Percentiles rank a stretch among this genome's conserved stretches.
These are phyloP conservation scores for Lophium mytilinum DNA, from an alignment of 495 filamentous ascomycete species.

Conservation along the genomic window DNA sequence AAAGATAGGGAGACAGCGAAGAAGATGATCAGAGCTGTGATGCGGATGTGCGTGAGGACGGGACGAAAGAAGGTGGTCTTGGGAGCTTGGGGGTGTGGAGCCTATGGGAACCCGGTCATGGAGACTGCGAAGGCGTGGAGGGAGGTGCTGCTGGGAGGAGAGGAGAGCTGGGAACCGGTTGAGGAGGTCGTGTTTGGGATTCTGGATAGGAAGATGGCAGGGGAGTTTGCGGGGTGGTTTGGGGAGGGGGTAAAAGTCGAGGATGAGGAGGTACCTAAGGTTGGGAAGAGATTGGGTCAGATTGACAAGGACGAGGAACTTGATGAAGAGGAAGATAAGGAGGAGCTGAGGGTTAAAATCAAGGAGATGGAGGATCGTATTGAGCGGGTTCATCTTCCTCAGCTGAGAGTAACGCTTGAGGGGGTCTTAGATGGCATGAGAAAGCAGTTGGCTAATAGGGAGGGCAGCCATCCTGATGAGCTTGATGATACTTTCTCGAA, in stretches of 20 bases:
- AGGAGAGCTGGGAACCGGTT: slow-evolving; percentile 28
- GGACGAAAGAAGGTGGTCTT: slow-evolving; percentile 30
- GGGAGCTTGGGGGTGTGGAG: slow-evolving; percentile 36
- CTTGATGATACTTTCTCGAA: neutral
- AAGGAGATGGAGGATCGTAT: slow-evolving; percentile 23
- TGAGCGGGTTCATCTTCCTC: slow-evolving; percentile 14
- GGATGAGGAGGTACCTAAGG: neutral
- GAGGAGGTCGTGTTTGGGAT: slow-evolving; percentile 46
- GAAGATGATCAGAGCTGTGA: slow-evolving; percentile 33
- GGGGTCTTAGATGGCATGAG: slow-evolving; percentile 13
- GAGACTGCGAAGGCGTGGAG: slow-evolving; percentile 32
- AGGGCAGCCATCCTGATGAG: neutral
- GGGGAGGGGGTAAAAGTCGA: slow-evolving; percentile 17
- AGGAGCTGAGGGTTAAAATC: slow-evolving; percentile 21
- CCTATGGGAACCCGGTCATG: slow-evolving; percentile 33
- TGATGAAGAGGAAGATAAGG: slow-evolving; percentile 9
- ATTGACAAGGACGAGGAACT: neutral
- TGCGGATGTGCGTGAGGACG: slow-evolving; percentile 25
- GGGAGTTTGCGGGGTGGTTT: slow-evolving; percentile 29
- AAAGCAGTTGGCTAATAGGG: slow-evolving; percentile 11
- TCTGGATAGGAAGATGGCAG: slow-evolving; percentile 26
- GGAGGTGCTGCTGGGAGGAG: slow-evolving; percentile 23
- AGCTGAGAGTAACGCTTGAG: slow-evolving; percentile 17
- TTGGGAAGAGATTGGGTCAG: neutral
- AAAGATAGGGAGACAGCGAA: slow-evolving; percentile 21